Evolutionary conservation across 1,139 yeast species (phyloP), one percentile per base, ranked within the genome.

Genomic region (Candida sp.): DNA sequence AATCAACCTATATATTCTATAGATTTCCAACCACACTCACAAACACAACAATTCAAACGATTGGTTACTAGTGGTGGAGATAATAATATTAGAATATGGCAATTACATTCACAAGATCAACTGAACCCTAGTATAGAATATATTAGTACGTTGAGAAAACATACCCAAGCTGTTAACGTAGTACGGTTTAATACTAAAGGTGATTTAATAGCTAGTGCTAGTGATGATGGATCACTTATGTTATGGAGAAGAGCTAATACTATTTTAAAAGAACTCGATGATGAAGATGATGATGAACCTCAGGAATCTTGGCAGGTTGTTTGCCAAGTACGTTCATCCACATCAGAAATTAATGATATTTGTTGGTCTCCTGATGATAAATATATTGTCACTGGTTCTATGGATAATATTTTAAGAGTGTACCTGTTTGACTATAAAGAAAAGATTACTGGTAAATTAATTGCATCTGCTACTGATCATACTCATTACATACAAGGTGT

Each of bases 61-160:
- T 66, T 93, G 35, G 93, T 84, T 4, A 93, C 98, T 0, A 96
- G 90, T 0, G 99, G 99, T 12, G 98, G 98, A 35, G 99, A 93
- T 60, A 88, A 87, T 58, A 87, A 87, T 55, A 84, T 90, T 11
- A 73, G 98, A 43, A 66, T 89, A 32, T 84, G 95, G 83, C 60
- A 50, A 44, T 47, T 60, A 34, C 39, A 47, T 19, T 46, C 52
- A 40, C 37, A 45, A 27, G 41, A 43, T 7, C 45, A 45, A 21
- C 37, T 35, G 21, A 38, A 27, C 4, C 33, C 36, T 3, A 47
- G 47, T 5, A 57, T 84, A 23, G 83, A 82, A 44, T 87, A 81
- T 66, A 68, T 90, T 32, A 78, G 95, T 21, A 88, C 97, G 0
- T 71, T 95, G 40, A 64, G 83, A 4, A 90, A 90, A 54, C 99